Evolutionary conservation across 2,329 filamentous ascomycete species (phyloP).

Genomic region (Botrytis sinoallii): DNA sequence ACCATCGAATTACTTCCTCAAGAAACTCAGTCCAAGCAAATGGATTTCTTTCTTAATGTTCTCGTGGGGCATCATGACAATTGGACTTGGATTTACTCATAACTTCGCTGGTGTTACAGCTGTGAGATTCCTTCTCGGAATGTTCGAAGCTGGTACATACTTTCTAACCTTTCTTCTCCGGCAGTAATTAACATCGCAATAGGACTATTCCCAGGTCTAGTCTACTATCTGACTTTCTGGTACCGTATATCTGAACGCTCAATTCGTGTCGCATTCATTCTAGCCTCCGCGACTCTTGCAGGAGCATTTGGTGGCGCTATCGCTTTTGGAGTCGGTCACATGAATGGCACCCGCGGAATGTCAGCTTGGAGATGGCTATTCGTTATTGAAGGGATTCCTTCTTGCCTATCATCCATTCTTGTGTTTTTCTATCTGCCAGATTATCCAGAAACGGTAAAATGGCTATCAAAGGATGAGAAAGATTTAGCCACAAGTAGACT

Average conservation of each 20-base stretch:
- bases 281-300: conserved; percentile 35
- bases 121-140: conserved; percentile 47
- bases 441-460: conserved; percentile 47
- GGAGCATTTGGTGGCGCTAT: conserved; percentile 37
- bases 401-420: conserved; percentile 47
- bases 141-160: conserved; percentile 46
- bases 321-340: conserved; percentile 36
- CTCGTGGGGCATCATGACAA: conserved; percentile 47
- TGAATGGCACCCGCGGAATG: conserved; percentile 31
- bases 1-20: conserved; percentile 49
- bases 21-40: conserved; percentile 46
- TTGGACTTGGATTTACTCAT: conserved; percentile 45
- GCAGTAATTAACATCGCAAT: conserved; percentile 39
- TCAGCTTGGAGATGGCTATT: conserved; percentile 37
- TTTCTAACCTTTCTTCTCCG: conserved; percentile 39
- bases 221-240: conserved; percentile 38
- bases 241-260: conserved; percentile 34
- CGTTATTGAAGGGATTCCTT: conserved; percentile 35
- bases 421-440: conserved; percentile 49
- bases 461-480: conserved; percentile 46
- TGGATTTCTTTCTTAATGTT: conserved; percentile 51
- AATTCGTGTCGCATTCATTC: conserved; percentile 35
- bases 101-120: conserved; percentile 45
- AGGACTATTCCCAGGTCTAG: conserved; percentile 42
- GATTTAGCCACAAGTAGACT: conserved; percentile 43